A percentile compares a stretch with the other conserved stretches of the same genome.
phyloP scores from a whole-genome alignment of 129 eudicot genomes.

The Glebionis coronaria region DNA sequence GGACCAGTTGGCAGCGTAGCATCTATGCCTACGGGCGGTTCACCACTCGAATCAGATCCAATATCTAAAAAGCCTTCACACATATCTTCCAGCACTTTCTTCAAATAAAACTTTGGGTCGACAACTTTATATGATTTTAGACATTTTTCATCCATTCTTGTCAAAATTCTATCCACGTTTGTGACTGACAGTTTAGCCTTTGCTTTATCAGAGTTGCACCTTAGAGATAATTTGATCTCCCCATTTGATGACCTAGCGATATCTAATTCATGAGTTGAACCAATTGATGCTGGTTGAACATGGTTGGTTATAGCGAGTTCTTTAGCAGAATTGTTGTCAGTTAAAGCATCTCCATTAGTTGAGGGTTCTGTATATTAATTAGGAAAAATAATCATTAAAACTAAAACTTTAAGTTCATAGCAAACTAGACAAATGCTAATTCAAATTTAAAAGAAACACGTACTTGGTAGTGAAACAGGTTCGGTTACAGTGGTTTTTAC shows the following conservation, averaged over 20 bases:
- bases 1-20: conserved; percentile 15
- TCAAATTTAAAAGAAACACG: neutral
- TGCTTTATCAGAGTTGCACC: conserved; percentile 31
- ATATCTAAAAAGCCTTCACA: conserved; percentile 55
- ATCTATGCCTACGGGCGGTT: conserved; percentile 23
- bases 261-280: conserved; percentile 29
- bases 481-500: too few relatives aligned
- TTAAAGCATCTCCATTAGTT: conserved; percentile 22
- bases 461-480: conserved; percentile 47
- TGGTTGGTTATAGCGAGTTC: conserved; percentile 17
- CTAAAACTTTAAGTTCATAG: neutral
- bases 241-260: conserved; percentile 66
- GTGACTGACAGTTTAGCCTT: conserved; percentile 35
- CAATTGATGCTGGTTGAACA: conserved; percentile 25
- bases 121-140: conserved; percentile 45
- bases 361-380: conserved; percentile 23
- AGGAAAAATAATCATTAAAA: conserved; percentile 1
- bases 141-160: conserved; percentile 54
- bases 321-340: conserved; percentile 13
- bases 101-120: conserved; percentile 52
- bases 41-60: conserved; percentile 30
- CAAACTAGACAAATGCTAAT: too few relatives aligned
- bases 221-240: conserved; percentile 61
- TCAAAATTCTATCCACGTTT: conserved; percentile 43
- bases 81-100: conserved; percentile 65